A percentile compares a stretch with the other conserved stretches of the same genome.
phyloP scores from a whole-genome alignment of 208 protist species.

The Herpetomonas muscarum region DNA sequence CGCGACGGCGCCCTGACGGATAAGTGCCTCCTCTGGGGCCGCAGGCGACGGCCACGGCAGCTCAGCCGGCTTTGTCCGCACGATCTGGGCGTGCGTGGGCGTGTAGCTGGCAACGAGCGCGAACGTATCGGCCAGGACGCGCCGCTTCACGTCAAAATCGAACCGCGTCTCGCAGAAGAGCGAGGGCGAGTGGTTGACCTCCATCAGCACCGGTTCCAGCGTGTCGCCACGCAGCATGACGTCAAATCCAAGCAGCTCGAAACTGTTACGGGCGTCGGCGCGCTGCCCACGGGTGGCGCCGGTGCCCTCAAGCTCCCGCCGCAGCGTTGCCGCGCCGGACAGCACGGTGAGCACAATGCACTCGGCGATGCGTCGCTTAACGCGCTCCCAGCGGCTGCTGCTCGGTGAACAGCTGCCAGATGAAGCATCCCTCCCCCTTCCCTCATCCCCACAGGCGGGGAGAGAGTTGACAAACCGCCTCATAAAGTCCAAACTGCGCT shows the following conservation, averaged over 20 bases:
- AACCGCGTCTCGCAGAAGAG: slow-evolving; percentile 79
- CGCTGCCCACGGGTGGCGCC: slow-evolving; percentile 37
- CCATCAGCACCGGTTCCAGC: slow-evolving; percentile 74
- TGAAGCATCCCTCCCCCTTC: slow-evolving; percentile 7
- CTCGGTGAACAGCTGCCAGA: too few relatives aligned
- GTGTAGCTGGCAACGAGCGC: slow-evolving; percentile 48
- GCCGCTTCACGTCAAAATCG: slow-evolving; percentile 76
- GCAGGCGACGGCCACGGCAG: too few relatives aligned
- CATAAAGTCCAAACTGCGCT: slow-evolving; percentile 54
- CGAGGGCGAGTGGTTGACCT: slow-evolving; percentile 90
- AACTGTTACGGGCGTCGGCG: slow-evolving; percentile 62
- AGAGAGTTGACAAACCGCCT: slow-evolving; percentile 23
- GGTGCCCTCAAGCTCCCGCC: slow-evolving; percentile 61
- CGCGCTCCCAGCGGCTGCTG: slow-evolving; percentile 30
- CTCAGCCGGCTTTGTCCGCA: not conserved
- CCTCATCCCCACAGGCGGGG: not conserved
- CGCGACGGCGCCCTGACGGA: too few relatives aligned
- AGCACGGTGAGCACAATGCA: slow-evolving; percentile 84
- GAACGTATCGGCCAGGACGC: slow-evolving; percentile 69
- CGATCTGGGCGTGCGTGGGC: not conserved
- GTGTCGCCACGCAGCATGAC: slow-evolving; percentile 52
- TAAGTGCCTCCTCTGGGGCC: too few relatives aligned
- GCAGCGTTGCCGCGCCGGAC: slow-evolving; percentile 68
- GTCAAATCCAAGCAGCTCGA: slow-evolving; percentile 91
- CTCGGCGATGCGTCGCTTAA: slow-evolving; percentile 58